A percentile compares a stretch with the other conserved stretches of the same genome.
Conservation (phyloP, 2,329 filamentous ascomycete genomes). For the Ceratocystis albifundus region DNA sequence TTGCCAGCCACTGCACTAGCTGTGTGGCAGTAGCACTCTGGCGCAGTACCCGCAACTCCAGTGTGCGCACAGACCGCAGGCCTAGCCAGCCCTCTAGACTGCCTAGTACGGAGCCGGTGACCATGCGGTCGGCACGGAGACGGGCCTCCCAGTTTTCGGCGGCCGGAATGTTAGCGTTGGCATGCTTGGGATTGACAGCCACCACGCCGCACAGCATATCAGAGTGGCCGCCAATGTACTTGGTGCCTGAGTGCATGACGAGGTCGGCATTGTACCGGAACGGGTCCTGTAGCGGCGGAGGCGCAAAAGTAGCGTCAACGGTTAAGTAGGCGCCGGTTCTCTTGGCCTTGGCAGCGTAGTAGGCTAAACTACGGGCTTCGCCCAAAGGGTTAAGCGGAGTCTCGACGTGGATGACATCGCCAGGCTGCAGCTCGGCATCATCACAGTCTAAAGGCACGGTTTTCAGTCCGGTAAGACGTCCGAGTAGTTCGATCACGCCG, state of each 20-base stretch:
- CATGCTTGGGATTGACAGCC: constrained; percentile 44
- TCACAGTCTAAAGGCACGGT: constrained; percentile 60
- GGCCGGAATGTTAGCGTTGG: constrained; percentile 29
- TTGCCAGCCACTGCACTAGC: constrained; percentile 61
- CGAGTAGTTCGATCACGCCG: constrained; percentile 63
- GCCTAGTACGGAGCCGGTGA: constrained; percentile 75
- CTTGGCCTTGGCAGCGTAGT: constrained; percentile 63
- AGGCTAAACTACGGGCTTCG: constrained; percentile 59
- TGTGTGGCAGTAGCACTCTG: constrained; percentile 60
- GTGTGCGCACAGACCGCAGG: constrained; percentile 69
- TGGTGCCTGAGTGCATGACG: constrained; percentile 86
- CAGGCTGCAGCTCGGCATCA: constrained; percentile 53
- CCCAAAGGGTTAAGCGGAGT: constrained; percentile 89
- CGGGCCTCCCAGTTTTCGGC: constrained; percentile 42
- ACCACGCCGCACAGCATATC: constrained; percentile 86
- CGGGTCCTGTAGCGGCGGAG: constrained; percentile 78
- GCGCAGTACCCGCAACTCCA: constrained; percentile 68
- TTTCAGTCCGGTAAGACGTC: constrained; percentile 63
- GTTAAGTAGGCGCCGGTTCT: constrained; percentile 61
- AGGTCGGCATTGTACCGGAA: constrained; percentile 71
- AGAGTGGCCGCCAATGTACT: constrained; percentile 92
- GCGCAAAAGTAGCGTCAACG: constrained; percentile 86
- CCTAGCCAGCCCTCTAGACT: constrained; percentile 88
- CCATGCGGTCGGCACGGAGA: constrained; percentile 58
- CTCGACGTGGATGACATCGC: constrained; percentile 83